These are phyloP conservation scores for Colletotrichum salicis DNA, from an alignment of 2,329 filamentous ascomycete genomes.

Conservation along the genomic window DNA sequence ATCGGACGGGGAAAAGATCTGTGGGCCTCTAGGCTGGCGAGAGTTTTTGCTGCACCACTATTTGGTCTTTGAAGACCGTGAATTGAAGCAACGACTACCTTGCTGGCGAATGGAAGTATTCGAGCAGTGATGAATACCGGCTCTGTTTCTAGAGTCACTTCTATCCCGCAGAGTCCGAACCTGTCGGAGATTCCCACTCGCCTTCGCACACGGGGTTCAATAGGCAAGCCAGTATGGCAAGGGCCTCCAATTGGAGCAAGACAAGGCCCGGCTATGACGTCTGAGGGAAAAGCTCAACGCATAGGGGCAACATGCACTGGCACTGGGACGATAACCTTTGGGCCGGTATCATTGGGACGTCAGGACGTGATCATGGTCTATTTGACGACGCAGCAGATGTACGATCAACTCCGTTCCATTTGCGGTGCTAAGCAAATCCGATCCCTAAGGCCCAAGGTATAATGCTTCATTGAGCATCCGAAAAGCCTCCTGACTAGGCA, in stretches of 20 bases:
- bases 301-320: neutral
- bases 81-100: neutral
- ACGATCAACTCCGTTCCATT: conserved; percentile 37
- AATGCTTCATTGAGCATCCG: conserved; percentile 36
- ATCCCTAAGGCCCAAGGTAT: conserved; percentile 37
- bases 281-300: neutral
- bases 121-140: neutral
- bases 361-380: conserved; percentile 35
- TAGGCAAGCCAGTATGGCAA: neutral
- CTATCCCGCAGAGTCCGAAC: neutral
- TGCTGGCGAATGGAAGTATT: neutral
- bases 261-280: neutral
- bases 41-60: neutral
- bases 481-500: conserved; percentile 37
- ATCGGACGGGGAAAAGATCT: neutral
- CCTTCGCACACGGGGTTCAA: neutral
- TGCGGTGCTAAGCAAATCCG: conserved; percentile 37
- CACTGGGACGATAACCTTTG: neutral
- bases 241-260: neutral
- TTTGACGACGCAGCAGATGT: conserved; percentile 35
- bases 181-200: neutral
- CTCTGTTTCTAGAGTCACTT: neutral
- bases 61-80: neutral
- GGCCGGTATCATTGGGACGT: conserved; percentile 21
- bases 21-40: neutral